These are phyloP conservation scores for Solanum hybrid DNA, from an alignment of 305 asterid species.

Conservation along the genomic window DNA sequence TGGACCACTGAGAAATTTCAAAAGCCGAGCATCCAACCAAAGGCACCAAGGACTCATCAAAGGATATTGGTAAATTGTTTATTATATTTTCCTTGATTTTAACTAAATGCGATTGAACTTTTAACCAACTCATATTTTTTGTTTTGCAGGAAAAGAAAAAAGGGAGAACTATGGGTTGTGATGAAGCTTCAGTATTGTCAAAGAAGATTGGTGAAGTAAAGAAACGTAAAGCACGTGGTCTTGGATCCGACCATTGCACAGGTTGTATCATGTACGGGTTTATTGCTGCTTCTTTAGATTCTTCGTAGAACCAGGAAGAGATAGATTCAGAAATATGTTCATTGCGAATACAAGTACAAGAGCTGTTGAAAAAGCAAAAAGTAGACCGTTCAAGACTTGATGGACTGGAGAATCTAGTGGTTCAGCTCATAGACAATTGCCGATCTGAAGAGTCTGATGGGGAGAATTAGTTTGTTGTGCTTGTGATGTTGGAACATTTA, in stretches of 20 bases:
- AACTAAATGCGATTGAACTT: background rate
- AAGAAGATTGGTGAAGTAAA: background rate
- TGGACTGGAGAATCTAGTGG: background rate
- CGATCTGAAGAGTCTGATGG: background rate
- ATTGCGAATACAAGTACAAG: background rate
- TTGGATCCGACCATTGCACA: background rate
- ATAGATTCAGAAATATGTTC: background rate
- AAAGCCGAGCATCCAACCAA: background rate
- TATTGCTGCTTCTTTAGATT: background rate
- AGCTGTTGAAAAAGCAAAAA: background rate
- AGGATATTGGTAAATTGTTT: background rate
- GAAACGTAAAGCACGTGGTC: background rate
- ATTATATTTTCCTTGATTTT: background rate
- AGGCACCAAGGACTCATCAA: background rate
- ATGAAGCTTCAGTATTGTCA: background rate
- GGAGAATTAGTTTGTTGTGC: background rate
- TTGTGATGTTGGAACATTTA: background rate
- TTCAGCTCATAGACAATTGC: background rate
- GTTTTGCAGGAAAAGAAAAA: background rate
- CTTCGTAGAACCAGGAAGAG: background rate
- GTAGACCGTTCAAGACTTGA: background rate
- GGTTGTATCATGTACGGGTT: background rate
- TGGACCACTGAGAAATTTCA: background rate
- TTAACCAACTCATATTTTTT: background rate
- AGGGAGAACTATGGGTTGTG: background rate